Percentiles rank a stretch among this genome's conserved stretches.
phyloP scores from a whole-genome alignment of 495 filamentous ascomycete species.

The Talaromyces stipitatus region DNA sequence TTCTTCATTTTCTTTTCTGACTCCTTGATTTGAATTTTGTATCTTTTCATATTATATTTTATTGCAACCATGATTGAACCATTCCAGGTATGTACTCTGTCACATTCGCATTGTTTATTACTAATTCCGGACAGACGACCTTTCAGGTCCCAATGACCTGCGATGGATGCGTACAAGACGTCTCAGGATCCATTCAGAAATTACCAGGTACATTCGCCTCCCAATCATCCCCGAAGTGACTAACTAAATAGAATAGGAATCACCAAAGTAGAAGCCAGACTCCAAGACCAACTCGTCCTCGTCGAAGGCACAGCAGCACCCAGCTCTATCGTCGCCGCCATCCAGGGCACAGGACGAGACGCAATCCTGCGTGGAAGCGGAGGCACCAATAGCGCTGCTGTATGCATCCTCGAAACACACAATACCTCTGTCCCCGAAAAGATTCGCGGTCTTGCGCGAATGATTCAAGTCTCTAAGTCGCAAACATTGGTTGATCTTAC shows the following conservation, averaged over 20 bases:
- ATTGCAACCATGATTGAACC: slow-evolving; percentile 45
- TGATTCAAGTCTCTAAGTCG: slow-evolving; percentile 70
- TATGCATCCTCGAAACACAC: slow-evolving; percentile 95
- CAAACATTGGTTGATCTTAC: slow-evolving; percentile 83
- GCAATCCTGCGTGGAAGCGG: slow-evolving; percentile 91
- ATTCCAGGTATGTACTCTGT: slow-evolving; percentile 41
- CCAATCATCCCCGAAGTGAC: neutral
- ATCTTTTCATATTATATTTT: neutral
- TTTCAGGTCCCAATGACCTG: slow-evolving; percentile 94
- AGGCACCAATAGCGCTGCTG: slow-evolving; percentile 77
- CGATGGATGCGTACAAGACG: slow-evolving; percentile 74
- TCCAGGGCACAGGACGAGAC: slow-evolving; percentile 84
- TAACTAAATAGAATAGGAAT: slow-evolving; percentile 23
- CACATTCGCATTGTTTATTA: neutral
- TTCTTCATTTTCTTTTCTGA: slow-evolving; percentile 2
- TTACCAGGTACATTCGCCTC: slow-evolving; percentile 48
- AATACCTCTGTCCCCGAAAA: slow-evolving; percentile 46
- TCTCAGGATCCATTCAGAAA: slow-evolving; percentile 66
- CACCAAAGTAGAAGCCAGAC: slow-evolving; percentile 39
- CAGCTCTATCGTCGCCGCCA: slow-evolving; percentile 79
- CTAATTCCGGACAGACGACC: slow-evolving; percentile 54
- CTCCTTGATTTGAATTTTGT: slow-evolving; percentile 2
- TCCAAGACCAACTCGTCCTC: slow-evolving; percentile 41
- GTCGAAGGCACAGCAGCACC: slow-evolving; percentile 60
- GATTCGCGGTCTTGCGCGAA: slow-evolving; percentile 69